Evolutionary conservation across 371 early-diverging fungal genomes (phyloP), one percentile per base, ranked within the genome.

Genomic region (Dinochytrium kinnereticum): DNA sequence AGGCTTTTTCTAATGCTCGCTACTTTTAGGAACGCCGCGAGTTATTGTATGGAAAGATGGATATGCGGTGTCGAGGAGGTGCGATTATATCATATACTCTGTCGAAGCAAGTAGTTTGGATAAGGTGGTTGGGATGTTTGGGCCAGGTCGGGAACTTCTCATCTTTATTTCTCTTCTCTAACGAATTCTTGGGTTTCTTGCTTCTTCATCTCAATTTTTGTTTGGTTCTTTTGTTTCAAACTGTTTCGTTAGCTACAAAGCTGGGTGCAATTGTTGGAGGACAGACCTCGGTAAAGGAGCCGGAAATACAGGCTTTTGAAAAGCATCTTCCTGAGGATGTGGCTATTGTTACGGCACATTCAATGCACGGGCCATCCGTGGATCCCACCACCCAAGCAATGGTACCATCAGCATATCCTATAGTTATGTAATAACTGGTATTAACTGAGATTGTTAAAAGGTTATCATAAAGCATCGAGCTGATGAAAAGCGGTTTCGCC

Each of bases 321-420:
- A 86, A 87, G 78, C 85, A 94, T 79, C 76, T 97, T 26, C 96
- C 97, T 0, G 70, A 79, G 0, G 98, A 98, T 80, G 94, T 94
- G 21, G 90, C 94, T 74, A 96, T 98, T 64, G 91, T 98, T 26
- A 92, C 95, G 2, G 93, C 93, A 69, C 98, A 98, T 78, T 95
- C 96, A 0, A 90, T 98, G 89, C 98, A 98, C 76, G 98, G 98
- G 3, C 98, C 97, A 0, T 88, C 86, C 36, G 94, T 96, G 36
- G 87, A 91, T 69, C 90, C 98, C 0, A 19, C 39, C 7, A 40
- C 49, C 17, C 67, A 40, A 28, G 49, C 49, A 17, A 67, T 67
- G 40, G 85, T 82, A 57, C n/a, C n/a, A n/a, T n/a, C n/a, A n/a
- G n/a, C n/a, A n/a, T n/a, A n/a, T n/a, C n/a, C n/a, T n/a, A n/a